Conservation (phyloP, 306 rosid species). For the Malus asiatica region DNA sequence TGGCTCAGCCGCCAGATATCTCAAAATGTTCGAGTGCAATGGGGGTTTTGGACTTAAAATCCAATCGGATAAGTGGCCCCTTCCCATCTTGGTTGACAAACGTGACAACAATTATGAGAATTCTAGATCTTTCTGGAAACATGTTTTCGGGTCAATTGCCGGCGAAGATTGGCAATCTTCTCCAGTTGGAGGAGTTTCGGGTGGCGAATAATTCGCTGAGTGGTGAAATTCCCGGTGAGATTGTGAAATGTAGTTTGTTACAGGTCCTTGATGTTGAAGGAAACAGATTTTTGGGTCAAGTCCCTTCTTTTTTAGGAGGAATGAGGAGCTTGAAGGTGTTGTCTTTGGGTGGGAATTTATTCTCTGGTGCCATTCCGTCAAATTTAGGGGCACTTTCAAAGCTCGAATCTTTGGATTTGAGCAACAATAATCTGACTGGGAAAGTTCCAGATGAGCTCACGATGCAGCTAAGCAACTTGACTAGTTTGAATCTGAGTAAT, state of each 20-base stretch:
- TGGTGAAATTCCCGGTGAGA: conserved; percentile 49
- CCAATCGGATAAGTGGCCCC: conserved; percentile 37
- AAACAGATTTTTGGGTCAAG: conserved; percentile 39
- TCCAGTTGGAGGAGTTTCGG: conserved; percentile 38
- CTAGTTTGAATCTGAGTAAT: conserved; percentile 54
- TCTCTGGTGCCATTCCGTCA: conserved; percentile 46
- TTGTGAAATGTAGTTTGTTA: conserved; percentile 46
- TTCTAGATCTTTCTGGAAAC: conserved; percentile 60
- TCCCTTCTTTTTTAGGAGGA: conserved; percentile 47
- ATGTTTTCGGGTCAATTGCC: conserved; percentile 48
- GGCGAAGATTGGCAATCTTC: conserved; percentile 33
- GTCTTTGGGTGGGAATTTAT: conserved; percentile 46
- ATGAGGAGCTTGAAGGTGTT: conserved; percentile 37
- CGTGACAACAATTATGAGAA: conserved; percentile 38
- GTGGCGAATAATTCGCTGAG: conserved; percentile 42
- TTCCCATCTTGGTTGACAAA: conserved; percentile 62
- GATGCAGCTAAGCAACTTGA: conserved; percentile 53
- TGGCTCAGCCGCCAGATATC: conserved; percentile 38
- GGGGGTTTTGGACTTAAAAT: conserved; percentile 47
- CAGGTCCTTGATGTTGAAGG: conserved; percentile 55
- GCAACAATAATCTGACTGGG: conserved; percentile 53
- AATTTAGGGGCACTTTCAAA: conserved; percentile 39
- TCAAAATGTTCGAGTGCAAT: conserved; percentile 31
- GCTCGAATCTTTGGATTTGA: conserved; percentile 50
- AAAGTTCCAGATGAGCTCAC: conserved; percentile 41